Percentiles rank a stretch among this genome's conserved stretches.
phyloP scores from a whole-genome alignment of 257 asterid species.

The Nicotiana obtusifolia region DNA sequence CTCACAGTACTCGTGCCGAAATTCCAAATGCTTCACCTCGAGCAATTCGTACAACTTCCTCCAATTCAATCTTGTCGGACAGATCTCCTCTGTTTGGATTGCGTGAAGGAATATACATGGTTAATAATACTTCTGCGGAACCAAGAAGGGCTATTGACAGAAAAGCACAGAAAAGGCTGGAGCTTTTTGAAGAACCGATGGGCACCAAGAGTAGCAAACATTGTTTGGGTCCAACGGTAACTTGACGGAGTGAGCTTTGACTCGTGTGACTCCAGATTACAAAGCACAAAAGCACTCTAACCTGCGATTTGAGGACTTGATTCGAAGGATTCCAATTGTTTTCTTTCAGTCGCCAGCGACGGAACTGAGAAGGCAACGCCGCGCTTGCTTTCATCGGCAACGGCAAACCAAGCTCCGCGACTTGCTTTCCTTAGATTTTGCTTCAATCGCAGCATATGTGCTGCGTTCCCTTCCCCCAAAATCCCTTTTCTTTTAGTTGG shows the following conservation, averaged over 20 bases:
- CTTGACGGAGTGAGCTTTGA: neutral
- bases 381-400: too few species aligned
- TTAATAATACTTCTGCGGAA: conserved; percentile 11
- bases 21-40: too few species aligned
- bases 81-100: conserved; percentile 23
- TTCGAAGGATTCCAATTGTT: neutral
- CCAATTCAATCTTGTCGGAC: conserved; percentile 20
- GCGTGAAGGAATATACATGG: neutral
- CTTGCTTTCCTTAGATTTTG: too few species aligned
- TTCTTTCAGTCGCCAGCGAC: too few species aligned
- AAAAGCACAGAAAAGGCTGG: conserved; percentile 17
- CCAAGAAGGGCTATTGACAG: conserved; percentile 18
- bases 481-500: too few species aligned
- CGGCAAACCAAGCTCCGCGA: too few species aligned
- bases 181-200: conserved; percentile 29
- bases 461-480: too few species aligned
- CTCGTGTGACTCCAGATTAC: neutral
- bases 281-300: neutral
- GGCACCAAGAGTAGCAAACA: conserved; percentile 32
- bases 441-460: too few species aligned
- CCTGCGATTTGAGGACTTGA: neutral
- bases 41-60: too few species aligned
- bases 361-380: too few species aligned
- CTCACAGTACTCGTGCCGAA: too few species aligned
- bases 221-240: conserved; percentile 3